Percentiles rank a stretch among this genome's conserved stretches.
Conservation (phyloP, 2,329 filamentous ascomycete species). For the Hypoxylon sp. region DNA sequence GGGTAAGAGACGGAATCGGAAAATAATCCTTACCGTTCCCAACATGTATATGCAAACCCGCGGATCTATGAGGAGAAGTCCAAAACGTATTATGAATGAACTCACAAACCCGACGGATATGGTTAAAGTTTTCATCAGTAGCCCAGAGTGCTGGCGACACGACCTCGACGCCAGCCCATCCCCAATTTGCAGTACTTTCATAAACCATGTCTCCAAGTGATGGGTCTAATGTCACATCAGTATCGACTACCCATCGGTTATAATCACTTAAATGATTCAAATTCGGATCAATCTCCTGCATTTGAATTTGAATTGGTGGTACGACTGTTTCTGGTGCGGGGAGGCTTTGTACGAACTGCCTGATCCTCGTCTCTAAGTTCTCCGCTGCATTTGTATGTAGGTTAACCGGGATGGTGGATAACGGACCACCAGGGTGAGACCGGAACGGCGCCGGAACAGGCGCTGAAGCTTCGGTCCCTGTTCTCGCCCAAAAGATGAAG, state of each 20-base stretch:
- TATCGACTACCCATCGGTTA: not conserved
- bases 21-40: slow-evolving; percentile 22
- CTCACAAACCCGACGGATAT: slow-evolving; percentile 24
- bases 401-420: not conserved
- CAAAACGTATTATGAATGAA: slow-evolving; percentile 21
- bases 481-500: slow-evolving; percentile 9
- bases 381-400: not conserved
- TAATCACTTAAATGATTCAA: not conserved
- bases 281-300: not conserved
- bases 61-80: not conserved
- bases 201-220: not conserved
- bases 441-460: not conserved
- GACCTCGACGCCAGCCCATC: slow-evolving; percentile 27
- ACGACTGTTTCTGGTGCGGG: not conserved
- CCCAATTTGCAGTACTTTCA: not conserved
- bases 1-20: not conserved
- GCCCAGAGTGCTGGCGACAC: slow-evolving; percentile 28
- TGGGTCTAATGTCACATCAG: not conserved
- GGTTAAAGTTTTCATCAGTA: slow-evolving; percentile 9
- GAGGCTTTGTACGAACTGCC: not conserved
- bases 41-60: slow-evolving; percentile 33
- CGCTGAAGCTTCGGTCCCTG: not conserved
- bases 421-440: slow-evolving; percentile 7
- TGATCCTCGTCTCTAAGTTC: not conserved
- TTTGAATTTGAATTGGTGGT: not conserved